Evolutionary conservation across 768 basidiomycete species (phyloP).

Genomic region (Phlegmacium glaucopus): DNA sequence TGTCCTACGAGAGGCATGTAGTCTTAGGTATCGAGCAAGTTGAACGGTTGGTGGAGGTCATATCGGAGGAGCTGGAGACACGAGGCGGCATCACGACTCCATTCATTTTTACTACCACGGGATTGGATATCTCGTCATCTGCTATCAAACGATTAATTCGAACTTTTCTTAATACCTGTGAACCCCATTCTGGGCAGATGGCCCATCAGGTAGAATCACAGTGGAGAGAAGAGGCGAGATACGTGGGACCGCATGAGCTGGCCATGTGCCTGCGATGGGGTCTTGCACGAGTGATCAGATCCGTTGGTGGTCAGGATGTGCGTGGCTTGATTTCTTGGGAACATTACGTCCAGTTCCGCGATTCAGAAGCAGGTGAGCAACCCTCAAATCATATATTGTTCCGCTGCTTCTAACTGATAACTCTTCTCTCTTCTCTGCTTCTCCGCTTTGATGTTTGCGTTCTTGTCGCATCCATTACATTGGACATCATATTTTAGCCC

Average conservation of each 20-base stretch:
- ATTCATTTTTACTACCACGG: conserved; percentile 86
- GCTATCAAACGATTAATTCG: conserved; percentile 74
- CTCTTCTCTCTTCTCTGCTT: not conserved
- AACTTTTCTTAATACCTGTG: conserved; percentile 72
- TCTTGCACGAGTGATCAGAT: conserved; percentile 72
- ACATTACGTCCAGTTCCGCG: conserved; percentile 76
- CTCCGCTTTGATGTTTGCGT: no score
- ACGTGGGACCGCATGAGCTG: conserved; percentile 84
- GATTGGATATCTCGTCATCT: conserved; percentile 78
- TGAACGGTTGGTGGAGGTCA: conserved; percentile 64
- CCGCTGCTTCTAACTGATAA: conserved; percentile 2
- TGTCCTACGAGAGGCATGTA: conserved; percentile 70
- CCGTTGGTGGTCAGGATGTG: conserved; percentile 66
- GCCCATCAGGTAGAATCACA: conserved; percentile 44
- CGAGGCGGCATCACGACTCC: conserved; percentile 84
- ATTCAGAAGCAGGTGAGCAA: conserved; percentile 73
- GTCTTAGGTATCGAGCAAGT: conserved; percentile 75
- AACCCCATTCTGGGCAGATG: conserved; percentile 23
- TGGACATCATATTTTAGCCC: conserved; percentile 33
- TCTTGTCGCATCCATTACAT: no score
- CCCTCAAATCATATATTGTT: conserved; percentile 2
- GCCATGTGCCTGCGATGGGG: conserved; percentile 95
- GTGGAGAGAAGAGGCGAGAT: conserved; percentile 79
- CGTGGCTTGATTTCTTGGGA: conserved; percentile 87
- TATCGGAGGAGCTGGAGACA: conserved; percentile 66